Conservation (phyloP, 2,329 filamentous ascomycete genomes). For the Simplicillium sp. region DNA sequence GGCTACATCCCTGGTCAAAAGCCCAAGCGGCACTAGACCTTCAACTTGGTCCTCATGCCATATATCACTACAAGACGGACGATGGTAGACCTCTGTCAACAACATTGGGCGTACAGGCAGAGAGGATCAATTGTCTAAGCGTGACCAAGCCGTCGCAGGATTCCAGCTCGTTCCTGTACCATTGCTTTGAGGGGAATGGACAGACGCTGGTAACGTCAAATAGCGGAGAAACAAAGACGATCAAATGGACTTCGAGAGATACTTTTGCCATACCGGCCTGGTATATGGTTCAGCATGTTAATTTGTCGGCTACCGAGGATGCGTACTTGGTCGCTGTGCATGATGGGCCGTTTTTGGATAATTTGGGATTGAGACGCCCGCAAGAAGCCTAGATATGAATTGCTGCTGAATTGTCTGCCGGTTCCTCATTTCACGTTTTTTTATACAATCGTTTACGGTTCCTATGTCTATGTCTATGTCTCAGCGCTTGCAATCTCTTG, state of each 20-base stretch:
- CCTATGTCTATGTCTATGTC: no score
- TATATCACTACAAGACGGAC: slow-evolving; percentile 24
- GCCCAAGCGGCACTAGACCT: slow-evolving; percentile 30
- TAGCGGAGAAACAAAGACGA: slow-evolving; percentile 18
- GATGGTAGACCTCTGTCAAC: slow-evolving; percentile 25
- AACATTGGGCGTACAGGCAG: slow-evolving; percentile 37
- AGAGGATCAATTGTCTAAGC: slow-evolving; percentile 29
- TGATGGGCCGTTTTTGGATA: slow-evolving; percentile 22
- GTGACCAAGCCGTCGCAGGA: slow-evolving; percentile 28
- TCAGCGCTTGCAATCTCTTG: no score
- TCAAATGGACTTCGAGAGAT: slow-evolving; percentile 36
- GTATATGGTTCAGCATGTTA: slow-evolving; percentile 37
- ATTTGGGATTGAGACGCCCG: slow-evolving; percentile 12
- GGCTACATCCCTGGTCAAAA: slow-evolving; percentile 31
- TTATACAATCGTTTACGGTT: no score
- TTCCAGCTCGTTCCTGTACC: slow-evolving; percentile 40
- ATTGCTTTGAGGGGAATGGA: slow-evolving; percentile 39
- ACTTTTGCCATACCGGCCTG: slow-evolving; percentile 45
- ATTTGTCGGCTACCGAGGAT: slow-evolving; percentile 14
- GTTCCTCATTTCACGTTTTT: no score
- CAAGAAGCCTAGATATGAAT: no score
- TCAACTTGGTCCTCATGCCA: slow-evolving; percentile 15
- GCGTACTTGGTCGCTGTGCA: slow-evolving; percentile 24
- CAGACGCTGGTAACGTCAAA: slow-evolving; percentile 26
- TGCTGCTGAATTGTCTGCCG: no score